Evolutionary conservation across 2,329 filamentous ascomycete genomes (phyloP).

Genomic region (Chaetomiaceae sp.): DNA sequence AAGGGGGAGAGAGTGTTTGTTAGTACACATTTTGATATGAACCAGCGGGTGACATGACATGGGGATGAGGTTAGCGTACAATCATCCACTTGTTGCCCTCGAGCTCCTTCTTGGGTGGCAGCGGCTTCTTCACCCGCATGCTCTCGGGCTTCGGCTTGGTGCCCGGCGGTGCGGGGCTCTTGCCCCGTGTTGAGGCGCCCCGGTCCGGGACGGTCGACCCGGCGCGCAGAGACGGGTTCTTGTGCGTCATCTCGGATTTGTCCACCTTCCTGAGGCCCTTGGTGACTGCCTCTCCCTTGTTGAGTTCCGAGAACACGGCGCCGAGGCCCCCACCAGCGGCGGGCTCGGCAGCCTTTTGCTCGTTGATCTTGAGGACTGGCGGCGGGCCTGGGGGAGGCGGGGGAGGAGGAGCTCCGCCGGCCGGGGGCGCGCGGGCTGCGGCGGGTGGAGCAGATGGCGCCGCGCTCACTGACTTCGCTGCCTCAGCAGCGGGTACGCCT

Average conservation of each 20-base stretch:
- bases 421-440: conserved; percentile 48
- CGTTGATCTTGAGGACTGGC: conserved; percentile 58
- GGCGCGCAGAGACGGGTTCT: conserved; percentile 83
- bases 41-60: neutral
- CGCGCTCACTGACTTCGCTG: conserved; percentile 54
- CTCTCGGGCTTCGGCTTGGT: conserved; percentile 84
- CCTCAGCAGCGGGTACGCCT: conserved; percentile 67
- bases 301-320: conserved; percentile 88
- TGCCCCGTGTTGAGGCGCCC: conserved; percentile 56
- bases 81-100: conserved; percentile 93
- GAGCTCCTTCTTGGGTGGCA: conserved; percentile 71
- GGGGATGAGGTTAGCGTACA: conserved; percentile 41
- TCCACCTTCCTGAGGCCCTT: conserved; percentile 89
- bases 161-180: conserved; percentile 83
- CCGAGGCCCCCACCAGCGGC: conserved; percentile 61
- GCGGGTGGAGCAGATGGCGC: conserved; percentile 35
- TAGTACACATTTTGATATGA: no score
- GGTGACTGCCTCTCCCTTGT: conserved; percentile 84
- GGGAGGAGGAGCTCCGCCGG: conserved; percentile 55
- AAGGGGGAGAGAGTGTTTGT: no score
- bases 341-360: conserved; percentile 42
- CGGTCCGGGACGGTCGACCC: conserved; percentile 64
- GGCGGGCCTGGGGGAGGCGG: conserved; percentile 68
- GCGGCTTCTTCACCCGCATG: conserved; percentile 79
- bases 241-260: conserved; percentile 95